Evolutionary conservation across 345 rosid genomes (phyloP).

Genomic region (Cardamine chenopodiifolia): DNA sequence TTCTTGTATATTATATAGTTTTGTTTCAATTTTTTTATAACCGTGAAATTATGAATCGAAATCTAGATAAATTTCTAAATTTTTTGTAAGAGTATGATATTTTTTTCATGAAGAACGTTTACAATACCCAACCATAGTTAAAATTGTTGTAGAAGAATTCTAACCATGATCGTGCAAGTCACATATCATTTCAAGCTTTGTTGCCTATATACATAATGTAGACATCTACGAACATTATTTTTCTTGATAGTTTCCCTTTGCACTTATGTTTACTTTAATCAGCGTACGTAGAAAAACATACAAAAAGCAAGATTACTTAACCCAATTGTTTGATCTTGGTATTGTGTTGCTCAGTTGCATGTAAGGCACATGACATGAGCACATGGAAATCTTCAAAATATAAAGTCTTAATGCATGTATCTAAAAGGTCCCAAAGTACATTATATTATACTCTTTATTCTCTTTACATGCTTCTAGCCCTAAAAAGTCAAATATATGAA

Average conservation of each 20-base stretch:
- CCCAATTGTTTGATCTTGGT: not conserved
- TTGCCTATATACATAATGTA: not conserved
- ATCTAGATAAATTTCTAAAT: not conserved
- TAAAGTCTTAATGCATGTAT: constrained; percentile 22
- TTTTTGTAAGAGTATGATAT: not conserved
- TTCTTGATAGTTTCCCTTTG: too few relatives aligned
- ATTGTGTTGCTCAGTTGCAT: constrained; percentile 27
- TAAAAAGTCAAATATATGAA: constrained; percentile 7
- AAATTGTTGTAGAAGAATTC: not conserved
- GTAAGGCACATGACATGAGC: constrained; percentile 39
- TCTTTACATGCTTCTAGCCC: constrained; percentile 27
- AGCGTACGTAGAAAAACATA: not conserved
- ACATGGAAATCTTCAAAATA: constrained; percentile 32
- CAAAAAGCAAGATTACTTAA: not conserved
- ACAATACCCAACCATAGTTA: not conserved
- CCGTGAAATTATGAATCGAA: not conserved
- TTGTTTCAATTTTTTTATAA: not conserved
- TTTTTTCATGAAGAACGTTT: not conserved
- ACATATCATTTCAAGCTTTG: not conserved
- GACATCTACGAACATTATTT: not conserved
- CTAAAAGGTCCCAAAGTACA: constrained; percentile 25
- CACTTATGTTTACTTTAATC: not conserved
- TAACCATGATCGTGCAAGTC: not conserved
- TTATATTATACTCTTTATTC: constrained; percentile 14
- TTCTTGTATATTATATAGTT: not conserved